Base-by-base conservation (phyloP, 768 basidiomycete species). In the Dentipellis sp. region DNA sequence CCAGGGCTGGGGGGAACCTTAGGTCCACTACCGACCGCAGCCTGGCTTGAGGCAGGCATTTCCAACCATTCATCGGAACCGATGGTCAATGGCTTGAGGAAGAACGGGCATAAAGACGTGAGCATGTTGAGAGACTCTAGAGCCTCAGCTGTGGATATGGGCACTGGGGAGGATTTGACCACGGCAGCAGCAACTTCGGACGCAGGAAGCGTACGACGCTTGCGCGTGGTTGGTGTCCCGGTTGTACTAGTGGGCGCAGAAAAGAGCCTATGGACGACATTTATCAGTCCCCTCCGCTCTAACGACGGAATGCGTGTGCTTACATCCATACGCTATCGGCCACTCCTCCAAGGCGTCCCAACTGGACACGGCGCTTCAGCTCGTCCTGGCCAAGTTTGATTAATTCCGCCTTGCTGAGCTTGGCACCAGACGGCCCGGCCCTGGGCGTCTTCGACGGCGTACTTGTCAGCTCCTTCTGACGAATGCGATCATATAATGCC, bases 241-340 rank as follows among this genome's bases (percentile, higher is more conserved):
- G 76, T 73, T 10, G 80, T 69, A 7, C 78, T 76, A 0, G 70
- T 67, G 2, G 87, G 81, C 17, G 78, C 80, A 2, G 88, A 84
- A 70, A 92, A 92, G 40, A 89, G 69, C 86, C 88, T 88, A 55
- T 22, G 22, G 4, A 42, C 14, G 35, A 55, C 17, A 11, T 11
- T 56, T 23, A 63, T 51, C 51, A 9, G 29, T 29, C 29, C 29
- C 29, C 12, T 38, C 29, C 35, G 50, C 2, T 0, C 54, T 2
- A 9, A 4, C 16, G 22, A 46, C 3, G 21, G 22, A 51, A 38
- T 49, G 36, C 37, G 23, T 36, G 14, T 40, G 58, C 60, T 57
- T 51, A 88, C 91, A 91, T 91, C 88, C 90, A 92, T 16, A 86
- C 79, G 60, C 89, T 87, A 65, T 93, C 90, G n/a, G 91, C 91